Conservation (phyloP, 2,329 filamentous ascomycete species). For the Alternaria tenuissima region DNA sequence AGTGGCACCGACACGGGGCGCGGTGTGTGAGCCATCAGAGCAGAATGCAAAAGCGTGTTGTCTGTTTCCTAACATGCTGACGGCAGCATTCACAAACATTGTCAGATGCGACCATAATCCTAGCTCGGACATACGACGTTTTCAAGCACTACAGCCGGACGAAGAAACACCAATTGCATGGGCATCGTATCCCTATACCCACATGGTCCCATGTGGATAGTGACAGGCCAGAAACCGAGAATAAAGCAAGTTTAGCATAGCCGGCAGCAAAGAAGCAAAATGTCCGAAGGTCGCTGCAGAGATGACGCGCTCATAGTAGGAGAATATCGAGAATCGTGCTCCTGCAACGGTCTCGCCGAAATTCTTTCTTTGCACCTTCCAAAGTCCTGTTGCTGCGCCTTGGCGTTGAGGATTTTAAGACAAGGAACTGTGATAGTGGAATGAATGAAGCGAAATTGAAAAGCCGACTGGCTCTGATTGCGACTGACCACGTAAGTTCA, state of each 20-base stretch:
- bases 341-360: constrained; percentile 8
- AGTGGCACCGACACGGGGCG: not conserved
- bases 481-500: not conserved
- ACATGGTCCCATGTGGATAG: not conserved
- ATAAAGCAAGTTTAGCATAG: not conserved
- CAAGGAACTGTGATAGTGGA: constrained; percentile 4
- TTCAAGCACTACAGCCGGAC: not conserved
- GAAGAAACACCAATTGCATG: not conserved
- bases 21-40: not conserved
- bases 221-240: not conserved
- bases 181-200: not conserved
- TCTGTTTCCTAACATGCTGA: not conserved
- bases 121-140: not conserved
- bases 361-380: not conserved
- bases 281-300: not conserved
- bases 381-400: not conserved
- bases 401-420: constrained; percentile 10
- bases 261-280: constrained; percentile 10
- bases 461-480: not conserved
- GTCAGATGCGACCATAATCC: not conserved
- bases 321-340: constrained; percentile 1
- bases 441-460: constrained; percentile 8
- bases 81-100: not conserved
- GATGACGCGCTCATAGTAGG: not conserved
- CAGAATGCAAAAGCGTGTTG: not conserved